Evolutionary conservation across 2,329 filamentous ascomycete species (phyloP).

Genomic region (Talaromyces sp.): DNA sequence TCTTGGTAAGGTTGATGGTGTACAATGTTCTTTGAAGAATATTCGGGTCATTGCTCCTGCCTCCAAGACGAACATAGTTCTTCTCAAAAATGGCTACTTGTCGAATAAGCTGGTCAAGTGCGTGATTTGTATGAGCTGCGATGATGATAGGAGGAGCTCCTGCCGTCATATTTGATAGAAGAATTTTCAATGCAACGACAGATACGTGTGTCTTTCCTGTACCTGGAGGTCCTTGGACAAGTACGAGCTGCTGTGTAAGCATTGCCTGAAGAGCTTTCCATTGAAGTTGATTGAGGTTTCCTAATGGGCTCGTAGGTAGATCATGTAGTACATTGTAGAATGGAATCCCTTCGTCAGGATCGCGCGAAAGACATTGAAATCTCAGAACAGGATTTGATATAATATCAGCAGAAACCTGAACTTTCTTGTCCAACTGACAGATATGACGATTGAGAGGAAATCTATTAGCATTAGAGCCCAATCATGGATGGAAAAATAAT

Average conservation of each 20-base stretch:
- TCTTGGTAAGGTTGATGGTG: slow-evolving; percentile 54
- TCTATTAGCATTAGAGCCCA: slow-evolving; percentile 27
- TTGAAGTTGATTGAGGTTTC: slow-evolving; percentile 71
- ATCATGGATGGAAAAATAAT: background rate
- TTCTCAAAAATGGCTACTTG: slow-evolving; percentile 65
- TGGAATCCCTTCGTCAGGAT: slow-evolving; percentile 39
- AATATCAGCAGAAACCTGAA: slow-evolving; percentile 58
- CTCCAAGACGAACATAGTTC: slow-evolving; percentile 68
- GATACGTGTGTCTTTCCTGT: slow-evolving; percentile 84
- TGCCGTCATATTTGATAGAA: slow-evolving; percentile 61
- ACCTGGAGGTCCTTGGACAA: slow-evolving; percentile 82
- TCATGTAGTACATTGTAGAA: slow-evolving; percentile 56
- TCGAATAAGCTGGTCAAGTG: slow-evolving; percentile 76
- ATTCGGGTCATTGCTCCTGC: slow-evolving; percentile 66
- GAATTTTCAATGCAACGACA: slow-evolving; percentile 67
- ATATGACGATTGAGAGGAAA: slow-evolving; percentile 51
- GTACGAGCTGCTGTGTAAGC: slow-evolving; percentile 69
- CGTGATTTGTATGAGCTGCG: slow-evolving; percentile 87
- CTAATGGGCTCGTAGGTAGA: slow-evolving; percentile 53
- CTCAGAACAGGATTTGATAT: slow-evolving; percentile 53
- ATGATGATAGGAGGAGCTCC: slow-evolving; percentile 72
- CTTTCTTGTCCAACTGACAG: slow-evolving; percentile 39
- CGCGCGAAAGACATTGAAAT: slow-evolving; percentile 49
- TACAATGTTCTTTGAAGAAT: slow-evolving; percentile 70
- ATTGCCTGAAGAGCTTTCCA: slow-evolving; percentile 69